A percentile compares a stretch with the other conserved stretches of the same genome.
These are phyloP conservation scores for Leccinum insolens DNA, from an alignment of 1,284 basidiomycete species.

Conservation along the genomic window DNA sequence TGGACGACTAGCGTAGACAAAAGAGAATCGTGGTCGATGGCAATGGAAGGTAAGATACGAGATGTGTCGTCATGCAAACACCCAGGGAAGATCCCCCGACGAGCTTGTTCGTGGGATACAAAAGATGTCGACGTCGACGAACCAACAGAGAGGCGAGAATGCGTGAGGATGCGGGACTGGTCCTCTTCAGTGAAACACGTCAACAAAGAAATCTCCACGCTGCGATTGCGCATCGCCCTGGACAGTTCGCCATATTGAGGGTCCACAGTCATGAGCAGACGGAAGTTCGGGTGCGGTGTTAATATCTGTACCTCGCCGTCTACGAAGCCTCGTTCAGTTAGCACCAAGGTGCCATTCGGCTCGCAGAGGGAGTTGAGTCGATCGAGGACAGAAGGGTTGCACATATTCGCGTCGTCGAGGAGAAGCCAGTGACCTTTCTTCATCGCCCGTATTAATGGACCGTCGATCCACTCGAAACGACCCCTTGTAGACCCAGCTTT, in stretches of 20 bases:
- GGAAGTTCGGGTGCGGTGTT: conserved; percentile 86
- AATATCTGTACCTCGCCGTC: conserved; percentile 77
- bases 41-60: conserved; percentile 31
- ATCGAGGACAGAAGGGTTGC: conserved; percentile 95
- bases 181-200: conserved; percentile 47
- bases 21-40: conserved; percentile 51
- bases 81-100: conserved; percentile 26
- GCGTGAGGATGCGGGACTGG: conserved; percentile 44
- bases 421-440: conserved; percentile 89
- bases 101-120: conserved; percentile 31
- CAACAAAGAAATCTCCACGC: conserved; percentile 79
- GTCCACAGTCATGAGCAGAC: conserved; percentile 94
- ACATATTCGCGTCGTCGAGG: conserved; percentile 93
- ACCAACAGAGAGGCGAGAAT: conserved; percentile 49
- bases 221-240: conserved; percentile 97
- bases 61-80: background rate
- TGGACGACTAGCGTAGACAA: conserved; percentile 46
- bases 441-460: conserved; percentile 89
- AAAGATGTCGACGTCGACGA: conserved; percentile 15
- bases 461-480: conserved; percentile 95
- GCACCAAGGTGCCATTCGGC: conserved; percentile 74
- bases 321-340: conserved; percentile 91
- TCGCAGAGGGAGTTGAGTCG: conserved; percentile 98
- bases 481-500: conserved; percentile 39
- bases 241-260: conserved; percentile 93